Conservation (phyloP, 176 grass and related monocot genomes). For the Oryza glumipatula region DNA sequence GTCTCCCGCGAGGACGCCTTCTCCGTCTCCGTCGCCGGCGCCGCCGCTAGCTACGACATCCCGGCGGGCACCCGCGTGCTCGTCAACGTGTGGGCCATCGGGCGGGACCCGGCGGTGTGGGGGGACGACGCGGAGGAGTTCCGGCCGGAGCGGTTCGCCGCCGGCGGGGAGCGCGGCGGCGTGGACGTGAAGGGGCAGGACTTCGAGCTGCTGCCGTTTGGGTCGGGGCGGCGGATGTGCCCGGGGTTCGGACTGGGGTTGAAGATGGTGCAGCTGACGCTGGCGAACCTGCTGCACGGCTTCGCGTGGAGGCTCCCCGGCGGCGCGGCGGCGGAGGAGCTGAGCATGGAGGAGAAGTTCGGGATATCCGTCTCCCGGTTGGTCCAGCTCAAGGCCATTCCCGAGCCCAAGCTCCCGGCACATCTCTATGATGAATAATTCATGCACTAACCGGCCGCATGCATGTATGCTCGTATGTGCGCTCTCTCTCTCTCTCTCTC, state of each 20-base stretch:
- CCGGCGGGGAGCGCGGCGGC: neutral
- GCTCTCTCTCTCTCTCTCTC: too few relatives aligned
- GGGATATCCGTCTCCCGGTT: constrained; percentile 40
- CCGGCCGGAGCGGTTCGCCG: neutral
- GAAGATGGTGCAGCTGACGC: constrained; percentile 52
- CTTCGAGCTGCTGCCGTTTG: constrained; percentile 56
- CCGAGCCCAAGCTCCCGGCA: constrained; percentile 43
- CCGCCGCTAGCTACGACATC: constrained; percentile 31
- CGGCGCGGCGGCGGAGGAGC: constrained; percentile 40
- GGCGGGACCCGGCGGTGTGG: constrained; percentile 39
- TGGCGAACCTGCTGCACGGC: constrained; percentile 55
- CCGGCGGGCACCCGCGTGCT: constrained; percentile 46
- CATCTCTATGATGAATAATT: constrained; percentile 30
- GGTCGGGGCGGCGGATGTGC: constrained; percentile 56
- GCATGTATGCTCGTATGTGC: too few relatives aligned
- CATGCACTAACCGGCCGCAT: too few relatives aligned
- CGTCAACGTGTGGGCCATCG: constrained; percentile 56
- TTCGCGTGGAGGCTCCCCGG: constrained; percentile 50
- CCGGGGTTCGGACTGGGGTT: constrained; percentile 48
- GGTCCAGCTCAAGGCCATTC: constrained; percentile 13
- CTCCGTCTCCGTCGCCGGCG: constrained; percentile 9
- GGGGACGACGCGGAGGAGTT: too few relatives aligned
- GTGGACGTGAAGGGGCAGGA: constrained; percentile 61
- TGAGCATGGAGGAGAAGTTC: constrained; percentile 61
- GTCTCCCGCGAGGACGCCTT: constrained; percentile 32